Percentiles rank a stretch among this genome's conserved stretches.
phyloP scores from a whole-genome alignment of 306 rosid species.

The Crataegus laevigata region DNA sequence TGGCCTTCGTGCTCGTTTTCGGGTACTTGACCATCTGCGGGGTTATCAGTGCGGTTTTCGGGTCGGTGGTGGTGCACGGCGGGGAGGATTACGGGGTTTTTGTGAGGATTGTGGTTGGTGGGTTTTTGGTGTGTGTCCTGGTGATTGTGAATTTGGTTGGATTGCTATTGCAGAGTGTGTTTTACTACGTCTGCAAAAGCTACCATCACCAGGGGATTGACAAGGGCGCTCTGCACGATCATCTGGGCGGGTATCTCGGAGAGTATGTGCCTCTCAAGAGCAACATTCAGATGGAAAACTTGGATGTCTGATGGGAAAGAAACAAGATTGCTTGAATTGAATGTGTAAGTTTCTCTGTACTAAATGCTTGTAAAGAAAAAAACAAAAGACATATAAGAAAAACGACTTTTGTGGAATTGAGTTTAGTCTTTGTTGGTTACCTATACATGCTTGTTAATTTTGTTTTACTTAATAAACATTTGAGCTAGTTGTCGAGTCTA shows the following conservation, averaged over 20 bases:
- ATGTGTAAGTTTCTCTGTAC: conserved; percentile 29
- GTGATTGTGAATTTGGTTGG: conserved; percentile 87
- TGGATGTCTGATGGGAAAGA: conserved; percentile 48
- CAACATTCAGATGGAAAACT: conserved; percentile 85
- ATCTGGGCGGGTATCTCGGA: conserved; percentile 95
- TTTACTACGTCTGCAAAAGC: conserved; percentile 92
- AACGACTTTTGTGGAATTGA: not conserved
- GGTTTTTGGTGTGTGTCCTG: conserved; percentile 74
- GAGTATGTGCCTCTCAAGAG: conserved; percentile 96
- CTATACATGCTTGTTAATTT: not conserved
- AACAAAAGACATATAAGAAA: not conserved
- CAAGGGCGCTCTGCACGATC: conserved; percentile 77
- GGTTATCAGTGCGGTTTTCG: conserved; percentile 43
- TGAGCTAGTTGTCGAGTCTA: not conserved
- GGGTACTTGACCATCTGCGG: conserved; percentile 48
- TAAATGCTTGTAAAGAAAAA: not conserved
- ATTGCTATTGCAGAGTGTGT: conserved; percentile 79
- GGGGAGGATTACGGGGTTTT: conserved; percentile 48
- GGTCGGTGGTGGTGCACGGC: conserved; percentile 70
- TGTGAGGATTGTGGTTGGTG: conserved; percentile 68
- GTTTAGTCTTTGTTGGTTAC: not conserved
- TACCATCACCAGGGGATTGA: conserved; percentile 88
- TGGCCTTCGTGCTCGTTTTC: conserved; percentile 47
- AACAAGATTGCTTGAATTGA: not conserved
- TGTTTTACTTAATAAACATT: not conserved